Base-by-base conservation (phyloP, 441 rosid genomes). In the Manihot esculenta region DNA sequence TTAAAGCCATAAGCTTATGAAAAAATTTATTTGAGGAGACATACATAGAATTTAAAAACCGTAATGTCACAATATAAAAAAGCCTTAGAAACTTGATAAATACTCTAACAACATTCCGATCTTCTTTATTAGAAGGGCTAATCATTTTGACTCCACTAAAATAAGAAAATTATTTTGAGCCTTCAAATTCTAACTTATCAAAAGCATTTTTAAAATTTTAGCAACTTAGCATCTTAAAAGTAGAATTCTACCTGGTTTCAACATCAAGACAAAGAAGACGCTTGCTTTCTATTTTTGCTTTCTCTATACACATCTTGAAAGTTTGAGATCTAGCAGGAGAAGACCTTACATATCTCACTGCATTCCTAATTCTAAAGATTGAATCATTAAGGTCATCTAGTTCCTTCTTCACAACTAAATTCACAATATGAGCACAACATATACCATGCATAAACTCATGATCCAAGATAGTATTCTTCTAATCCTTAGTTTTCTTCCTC, bases 171-270 rank as follows among this genome's bases (percentile, higher is more conserved):
- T 1, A 14, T 6, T 14, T 47, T 11, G n/a, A 47, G 14, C 14
- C 17, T 18, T 15, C 14, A 0, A 14, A 17, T 47, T 47, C n/a
- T 47, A 47, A 47, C 4, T 47, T 15, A 47, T 47, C 5, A 47
- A 47, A 47, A 47, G 15, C 4, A 1, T 47, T 47, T 7, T 47
- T 6, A 47, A 47, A 47, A 4, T 47, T 47, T 6, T 2, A 53
- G 13, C 3, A 9, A 53, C 2, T 53, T 53, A 18, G 9, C 57
- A 20, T 21, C 26, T 30, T 30, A 30, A 1, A 30, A 0, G 59
- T 79, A 2, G 49, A 76, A 42, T 64, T 73, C 50, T 57, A 79
- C 17, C 41, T 23, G 11, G 60, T 75, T 7, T 49, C 53, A 12
- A 33, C 51, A 58, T 75, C 68, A 14, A 71, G n/a, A 41, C 30